phyloP scores from a whole-genome alignment of 805 yeast genomes.

The Schizosaccharomyces japonicus region DNA sequence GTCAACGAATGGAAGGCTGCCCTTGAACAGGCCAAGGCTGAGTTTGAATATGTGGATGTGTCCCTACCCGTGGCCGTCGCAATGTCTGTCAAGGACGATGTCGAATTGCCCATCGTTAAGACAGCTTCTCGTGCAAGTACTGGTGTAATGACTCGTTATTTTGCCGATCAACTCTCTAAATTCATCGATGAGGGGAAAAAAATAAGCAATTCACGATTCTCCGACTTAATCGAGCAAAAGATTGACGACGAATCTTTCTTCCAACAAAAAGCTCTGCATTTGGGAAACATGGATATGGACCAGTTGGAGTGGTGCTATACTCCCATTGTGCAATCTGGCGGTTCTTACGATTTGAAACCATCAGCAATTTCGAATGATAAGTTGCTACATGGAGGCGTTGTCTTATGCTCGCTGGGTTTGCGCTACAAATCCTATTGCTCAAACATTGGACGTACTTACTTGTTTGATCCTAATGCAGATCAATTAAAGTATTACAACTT shows the following conservation, averaged over 20 bases:
- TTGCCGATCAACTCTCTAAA: conserved; percentile 69
- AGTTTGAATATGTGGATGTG: conserved; percentile 25
- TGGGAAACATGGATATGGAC: conserved; percentile 51
- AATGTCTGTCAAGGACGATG: conserved; percentile 56
- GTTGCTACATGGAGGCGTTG: conserved; percentile 50
- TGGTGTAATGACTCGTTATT: conserved; percentile 46
- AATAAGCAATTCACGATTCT: conserved; percentile 45
- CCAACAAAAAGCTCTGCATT: conserved; percentile 26
- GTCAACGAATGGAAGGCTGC: conserved; percentile 48
- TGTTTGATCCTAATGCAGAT: conserved; percentile 67
- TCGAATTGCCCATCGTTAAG: conserved; percentile 40
- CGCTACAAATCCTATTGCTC: conserved; percentile 78
- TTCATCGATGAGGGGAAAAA: conserved; percentile 69
- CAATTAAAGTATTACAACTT: conserved; percentile 62
- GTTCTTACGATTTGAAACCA: conserved; percentile 59
- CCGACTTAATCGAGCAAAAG: conserved; percentile 55
- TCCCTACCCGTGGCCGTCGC: conserved; percentile 29
- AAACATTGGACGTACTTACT: conserved; percentile 62
- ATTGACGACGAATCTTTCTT: conserved; percentile 60
- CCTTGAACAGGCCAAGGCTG: conserved; percentile 14
- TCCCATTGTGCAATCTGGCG: conserved; percentile 77
- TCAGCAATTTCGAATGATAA: conserved; percentile 53
- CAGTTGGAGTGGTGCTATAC: conserved; percentile 81
- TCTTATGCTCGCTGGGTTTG: conserved; percentile 60
- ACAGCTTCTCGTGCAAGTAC: conserved; percentile 57